Conservation (phyloP, 1,139 yeast species). For the Komagataea norvegica region DNA sequence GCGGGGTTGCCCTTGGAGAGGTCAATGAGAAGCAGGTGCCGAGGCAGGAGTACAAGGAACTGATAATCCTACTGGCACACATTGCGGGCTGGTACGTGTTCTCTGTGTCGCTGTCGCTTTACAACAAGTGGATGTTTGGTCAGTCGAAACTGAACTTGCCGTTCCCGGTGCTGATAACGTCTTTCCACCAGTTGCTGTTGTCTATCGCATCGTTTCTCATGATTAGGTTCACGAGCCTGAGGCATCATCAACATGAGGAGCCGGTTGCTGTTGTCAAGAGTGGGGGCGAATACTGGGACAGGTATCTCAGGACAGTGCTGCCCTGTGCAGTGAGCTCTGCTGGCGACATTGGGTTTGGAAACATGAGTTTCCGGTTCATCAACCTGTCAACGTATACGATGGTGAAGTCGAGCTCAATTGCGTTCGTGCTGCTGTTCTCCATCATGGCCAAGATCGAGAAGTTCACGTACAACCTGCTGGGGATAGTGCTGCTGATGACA, state of each 20-base stretch:
- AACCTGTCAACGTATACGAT: conserved; percentile 87
- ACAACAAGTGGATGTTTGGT: conserved; percentile 98
- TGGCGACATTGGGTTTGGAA: conserved; percentile 92
- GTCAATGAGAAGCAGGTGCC: not conserved
- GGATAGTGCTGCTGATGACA: conserved; percentile 74
- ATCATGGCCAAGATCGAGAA: conserved; percentile 71
- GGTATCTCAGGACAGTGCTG: conserved; percentile 51
- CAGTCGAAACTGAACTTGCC: conserved; percentile 61
- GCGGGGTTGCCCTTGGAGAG: too few relatives aligned
- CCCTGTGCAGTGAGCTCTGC: conserved; percentile 90
- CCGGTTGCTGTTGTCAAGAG: too few relatives aligned
- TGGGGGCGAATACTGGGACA: too few relatives aligned
- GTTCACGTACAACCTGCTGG: conserved; percentile 58
- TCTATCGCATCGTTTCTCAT: conserved; percentile 43
- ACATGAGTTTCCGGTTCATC: conserved; percentile 72
- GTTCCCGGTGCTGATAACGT: conserved; percentile 79
- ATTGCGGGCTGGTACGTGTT: conserved; percentile 48
- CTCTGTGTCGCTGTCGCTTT: conserved; percentile 74
- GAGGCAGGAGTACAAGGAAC: conserved; percentile 3
- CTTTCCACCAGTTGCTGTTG: conserved; percentile 78
- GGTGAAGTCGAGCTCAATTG: conserved; percentile 73
- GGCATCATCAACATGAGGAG: conserved; percentile 5
- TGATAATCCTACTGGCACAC: conserved; percentile 5
- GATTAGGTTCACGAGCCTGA: conserved; percentile 31
- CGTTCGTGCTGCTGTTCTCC: conserved; percentile 85